A percentile compares a stretch with the other conserved stretches of the same genome.
Conservation (phyloP, 192 early-diverging fungal genomes). For the Coemansia sp. region DNA sequence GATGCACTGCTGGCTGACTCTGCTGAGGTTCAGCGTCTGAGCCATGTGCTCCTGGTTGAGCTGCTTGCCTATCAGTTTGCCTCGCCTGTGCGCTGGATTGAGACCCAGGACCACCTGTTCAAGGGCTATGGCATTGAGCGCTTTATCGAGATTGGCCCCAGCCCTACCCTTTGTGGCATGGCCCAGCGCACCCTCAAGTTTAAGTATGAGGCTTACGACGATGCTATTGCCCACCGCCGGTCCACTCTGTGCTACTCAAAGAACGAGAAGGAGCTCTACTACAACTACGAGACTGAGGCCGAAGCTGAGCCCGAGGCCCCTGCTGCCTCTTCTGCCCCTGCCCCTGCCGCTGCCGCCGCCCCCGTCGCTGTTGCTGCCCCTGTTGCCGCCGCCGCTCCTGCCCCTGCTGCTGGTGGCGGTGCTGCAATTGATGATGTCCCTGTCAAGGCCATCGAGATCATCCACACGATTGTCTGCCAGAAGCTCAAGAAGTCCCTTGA, state of each 20-base stretch:
- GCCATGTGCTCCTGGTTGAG: conserved; percentile 84
- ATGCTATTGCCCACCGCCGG: conserved; percentile 86
- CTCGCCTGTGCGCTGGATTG: conserved; percentile 94
- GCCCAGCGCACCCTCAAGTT: conserved; percentile 89
- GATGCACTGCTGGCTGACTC: conserved; percentile 61
- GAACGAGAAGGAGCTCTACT: conserved; percentile 92
- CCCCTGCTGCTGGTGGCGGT: conserved; percentile 44
- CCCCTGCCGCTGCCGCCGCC: conserved; percentile 50
- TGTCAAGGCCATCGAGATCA: conserved; percentile 76
- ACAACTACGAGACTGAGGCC: conserved; percentile 73
- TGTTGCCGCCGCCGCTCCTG: conserved; percentile 51
- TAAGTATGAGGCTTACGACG: conserved; percentile 96
- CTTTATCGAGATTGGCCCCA: conserved; percentile 88
- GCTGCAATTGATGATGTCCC: conserved; percentile 73
- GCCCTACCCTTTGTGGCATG: conserved; percentile 90
- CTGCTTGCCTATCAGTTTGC: conserved; percentile 94
- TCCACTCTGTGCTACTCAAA: conserved; percentile 85
- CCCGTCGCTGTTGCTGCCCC: conserved; percentile 55
- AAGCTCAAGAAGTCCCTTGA: conserved; percentile 88
- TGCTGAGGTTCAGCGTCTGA: conserved; percentile 81
- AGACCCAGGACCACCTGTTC: conserved; percentile 92
- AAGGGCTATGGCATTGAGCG: conserved; percentile 80
- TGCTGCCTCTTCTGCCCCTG: conserved; percentile 42
- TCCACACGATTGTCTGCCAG: conserved; percentile 81
- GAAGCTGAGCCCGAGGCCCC: conserved; percentile 55